phyloP scores from a whole-genome alignment of 768 basidiomycete genomes.

The Xerocomellus dryophilus region DNA sequence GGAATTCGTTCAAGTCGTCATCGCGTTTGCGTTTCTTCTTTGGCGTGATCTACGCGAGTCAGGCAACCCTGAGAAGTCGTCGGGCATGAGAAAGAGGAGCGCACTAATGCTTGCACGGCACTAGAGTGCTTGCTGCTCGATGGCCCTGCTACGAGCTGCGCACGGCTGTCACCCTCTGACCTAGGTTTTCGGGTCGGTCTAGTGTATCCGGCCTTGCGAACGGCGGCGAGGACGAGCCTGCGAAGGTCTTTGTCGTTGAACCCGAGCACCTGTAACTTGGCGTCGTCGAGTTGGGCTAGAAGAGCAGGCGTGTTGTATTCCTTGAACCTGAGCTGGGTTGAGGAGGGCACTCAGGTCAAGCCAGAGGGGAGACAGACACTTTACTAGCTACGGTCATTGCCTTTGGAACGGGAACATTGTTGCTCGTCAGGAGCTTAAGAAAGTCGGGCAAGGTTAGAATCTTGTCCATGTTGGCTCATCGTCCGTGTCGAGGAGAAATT shows the following conservation, averaged over 20 bases:
- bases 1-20: slow-evolving; percentile 52
- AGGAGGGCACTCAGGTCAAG: slow-evolving; percentile 1
- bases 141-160: slow-evolving; percentile 1
- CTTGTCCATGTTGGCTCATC: slow-evolving; percentile 18
- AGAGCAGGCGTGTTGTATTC: slow-evolving; percentile 58
- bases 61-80: background rate
- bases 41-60: slow-evolving; percentile 39
- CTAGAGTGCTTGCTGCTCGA: slow-evolving; percentile 13
- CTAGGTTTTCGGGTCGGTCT: slow-evolving; percentile 13
- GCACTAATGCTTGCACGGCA: slow-evolving; percentile 34
- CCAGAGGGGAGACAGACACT: slow-evolving; percentile 44
- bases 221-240: slow-evolving; percentile 53
- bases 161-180: slow-evolving; percentile 7
- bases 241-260: slow-evolving; percentile 65
- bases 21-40: slow-evolving; percentile 49
- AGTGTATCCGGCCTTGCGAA: slow-evolving; percentile 64
- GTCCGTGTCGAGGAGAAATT: too few relatives aligned
- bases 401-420: slow-evolving; percentile 54
- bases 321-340: slow-evolving; percentile 57
- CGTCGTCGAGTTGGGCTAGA: slow-evolving; percentile 56
- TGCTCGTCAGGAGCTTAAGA: slow-evolving; percentile 60
- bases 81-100: slow-evolving; percentile 2
- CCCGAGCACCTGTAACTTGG: slow-evolving; percentile 55
- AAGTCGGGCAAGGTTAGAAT: slow-evolving; percentile 65
- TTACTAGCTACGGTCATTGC: slow-evolving; percentile 71